Evolutionary conservation across 805 yeast genomes (phyloP), one percentile per base, ranked within the genome.

Genomic region (Kazachstania psychrophila): DNA sequence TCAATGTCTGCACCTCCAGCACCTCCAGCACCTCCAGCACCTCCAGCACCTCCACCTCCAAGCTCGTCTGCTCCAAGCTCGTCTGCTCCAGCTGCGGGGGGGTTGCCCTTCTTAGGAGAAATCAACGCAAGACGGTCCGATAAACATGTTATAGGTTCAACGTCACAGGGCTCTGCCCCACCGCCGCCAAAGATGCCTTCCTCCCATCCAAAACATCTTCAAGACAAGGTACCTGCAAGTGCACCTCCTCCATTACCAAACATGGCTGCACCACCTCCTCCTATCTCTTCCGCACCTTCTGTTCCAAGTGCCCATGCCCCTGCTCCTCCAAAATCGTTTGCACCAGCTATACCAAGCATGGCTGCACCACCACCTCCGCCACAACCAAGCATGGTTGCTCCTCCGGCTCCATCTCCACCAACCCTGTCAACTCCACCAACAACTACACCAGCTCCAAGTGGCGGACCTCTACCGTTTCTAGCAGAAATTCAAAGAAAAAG

Each of bases 91-190:
- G 41, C 57, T 4, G 48, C 54, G 18, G 68, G 71, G 1, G 70
- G 65, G 0, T 50, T 73, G 19, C 79, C 79, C 4, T 73, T 73
- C 45, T 56, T 73, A 31, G 72, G 71, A 1, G 69, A 73, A 38
- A 73, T 73, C 33, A 72, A 73, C 42, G 66, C 72, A 14, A 69
- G 69, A 46, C 59, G 79, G 49, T 61, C 68, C 43, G 70, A 73
- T 11, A 34, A 64, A 6, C 55, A 61, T 46, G 72, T 68, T 3
- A 58, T 72, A 5, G 69, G 16, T 20, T 18, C 36, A 23, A 32
- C 23, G n/a, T 8, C 15, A 20, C 19, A 19, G n/a, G 14, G 13
- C 11, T 13, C 12, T 3, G 24, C 33, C 9, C 19, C 33, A 19
- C 39, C 49, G n/a, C 46, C 52, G 2, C 57, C 61, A 18, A 40